Evolutionary conservation across 2,329 filamentous ascomycete species (phyloP), one percentile per base, ranked within the genome.

Genomic region (Didymella exigua): DNA sequence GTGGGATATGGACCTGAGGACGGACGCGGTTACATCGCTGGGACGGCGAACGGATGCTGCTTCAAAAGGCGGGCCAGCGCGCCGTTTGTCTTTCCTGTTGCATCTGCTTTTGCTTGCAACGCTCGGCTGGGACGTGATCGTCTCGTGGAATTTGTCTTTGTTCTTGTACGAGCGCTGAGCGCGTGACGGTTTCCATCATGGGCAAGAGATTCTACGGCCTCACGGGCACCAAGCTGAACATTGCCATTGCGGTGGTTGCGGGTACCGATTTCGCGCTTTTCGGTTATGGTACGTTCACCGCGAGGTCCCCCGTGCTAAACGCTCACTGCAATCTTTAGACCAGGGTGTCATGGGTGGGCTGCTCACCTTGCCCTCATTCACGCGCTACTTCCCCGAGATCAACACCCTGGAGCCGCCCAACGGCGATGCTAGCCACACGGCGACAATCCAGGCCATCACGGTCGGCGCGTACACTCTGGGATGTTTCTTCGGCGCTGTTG

Each of bases 191-290:
- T 21, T 33, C 46, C 46, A 50, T 16, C 13, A 55, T 55, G 52
- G 46, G 46, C 47, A 67, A 68, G 54, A 77, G 74, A 54, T 90
- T 82, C 67, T 85, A 89, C 63, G 88, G 89, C 73, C 81, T 90
- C 58, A 81, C 81, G 50, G 89, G 89, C 77, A 77, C 82, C 29
- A 75, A 76, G 72, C 84, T 91, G 61, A 89, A 76, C 42, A 88
- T 77, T 81, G 87, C 87, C 49, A 85, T 91, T 63, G 85, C 86
- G 58, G 76, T 86, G n/a, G 83, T 91, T 66, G 89, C 89, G 54
- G 89, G 88, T 66, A 84, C 87, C 44, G 88, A 90, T 74, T 90
- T 90, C 70, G 77, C 89, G 60, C 74, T 81, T 10, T 82, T 85
- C 59, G 83, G 83, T 38, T 85, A 84, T 87, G 89, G 91, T 72